These are phyloP conservation scores for Basipetospora chlamydospora DNA, from an alignment of 2,329 filamentous ascomycete species.

Conservation along the genomic window DNA sequence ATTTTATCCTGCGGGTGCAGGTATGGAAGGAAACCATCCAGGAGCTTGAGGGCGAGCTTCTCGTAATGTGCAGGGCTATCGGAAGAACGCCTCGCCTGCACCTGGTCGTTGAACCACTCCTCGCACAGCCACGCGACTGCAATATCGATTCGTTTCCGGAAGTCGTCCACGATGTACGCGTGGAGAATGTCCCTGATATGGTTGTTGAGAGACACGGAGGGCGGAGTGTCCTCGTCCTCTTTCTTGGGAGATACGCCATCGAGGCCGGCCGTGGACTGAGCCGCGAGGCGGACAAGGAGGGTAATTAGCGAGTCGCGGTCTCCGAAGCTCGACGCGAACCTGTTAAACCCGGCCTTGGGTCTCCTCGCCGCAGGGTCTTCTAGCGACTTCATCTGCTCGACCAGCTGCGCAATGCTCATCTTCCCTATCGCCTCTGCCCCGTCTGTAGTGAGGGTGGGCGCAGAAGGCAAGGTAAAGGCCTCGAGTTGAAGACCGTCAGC, in stretches of 20 bases:
- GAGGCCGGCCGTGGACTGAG: slow-evolving; percentile 58
- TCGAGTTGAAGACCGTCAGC: slow-evolving; percentile 49
- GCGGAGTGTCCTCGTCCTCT: slow-evolving; percentile 28
- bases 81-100: slow-evolving; percentile 25
- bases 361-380: slow-evolving; percentile 51
- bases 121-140: slow-evolving; percentile 92
- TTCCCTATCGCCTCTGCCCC: slow-evolving; percentile 8
- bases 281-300: slow-evolving; percentile 72
- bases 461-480: slow-evolving; percentile 65
- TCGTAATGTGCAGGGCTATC: slow-evolving; percentile 47
- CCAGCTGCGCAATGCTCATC: slow-evolving; percentile 8
- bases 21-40: slow-evolving; percentile 82
- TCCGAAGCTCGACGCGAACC: slow-evolving; percentile 70
- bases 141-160: slow-evolving; percentile 74
- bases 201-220: slow-evolving; percentile 39
- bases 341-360: slow-evolving; percentile 60
- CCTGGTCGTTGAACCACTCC: slow-evolving; percentile 89
- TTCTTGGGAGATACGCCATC: slow-evolving; percentile 43
- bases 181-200: slow-evolving; percentile 70
- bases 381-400: slow-evolving; percentile 43
- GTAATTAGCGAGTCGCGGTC: slow-evolving; percentile 86
- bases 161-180: slow-evolving; percentile 81
- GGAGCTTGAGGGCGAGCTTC: slow-evolving; percentile 62
- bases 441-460: slow-evolving; percentile 56
- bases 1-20: slow-evolving; percentile 85